Base-by-base conservation (phyloP, 495 filamentous ascomycete genomes). In the Margaritispora aquatica region DNA sequence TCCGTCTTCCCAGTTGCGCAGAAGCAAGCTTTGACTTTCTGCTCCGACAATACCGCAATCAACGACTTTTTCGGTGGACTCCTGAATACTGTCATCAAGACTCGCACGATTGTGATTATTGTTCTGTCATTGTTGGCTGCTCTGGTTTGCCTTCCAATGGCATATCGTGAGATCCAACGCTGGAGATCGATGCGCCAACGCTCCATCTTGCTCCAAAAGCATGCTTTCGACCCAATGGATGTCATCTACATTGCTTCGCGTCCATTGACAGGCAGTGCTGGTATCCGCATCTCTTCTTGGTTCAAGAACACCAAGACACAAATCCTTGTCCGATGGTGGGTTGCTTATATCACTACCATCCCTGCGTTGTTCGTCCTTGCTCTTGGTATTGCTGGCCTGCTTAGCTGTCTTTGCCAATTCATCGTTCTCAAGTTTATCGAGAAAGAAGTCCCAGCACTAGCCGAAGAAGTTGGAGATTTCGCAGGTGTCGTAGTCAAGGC, bases 341-440 rank as follows among this genome's bases (percentile, higher is more conserved):
- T 96, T 53, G 88, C 92, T 17, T 98, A 98, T 68, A 82, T 81
- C 17, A 97, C 94, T 1, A 88, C 92, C 3, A 69, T 87, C 0
- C 85, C 92, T 0, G 95, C 93, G 2, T 76, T 98, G 15, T 90
- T 98, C 65, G 83, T 98, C 4, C 82, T 97, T 0, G 86, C 87
- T 11, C 83, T 98, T 23, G 94, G 85, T 23, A 34, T 97, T 1
- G 91, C 94, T 0, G 95, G 92, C 4, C 78, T 98, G 5, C 79
- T 95, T 63, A 81, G 86, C 24, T 95, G 91, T 68, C 75, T 96
- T 47, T 92, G 85, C 71, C 94, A 97, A 71, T 90, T 82, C 65
- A 78, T 94, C 48, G 74, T 97, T 2, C 80, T 98, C 17, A 81
- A 77, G 51, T 69, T 80, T 0, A 80, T 98, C 60, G 73, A 92